Evolutionary conservation across 331 rosid genomes (phyloP).

Genomic region (Arachis monticola): DNA sequence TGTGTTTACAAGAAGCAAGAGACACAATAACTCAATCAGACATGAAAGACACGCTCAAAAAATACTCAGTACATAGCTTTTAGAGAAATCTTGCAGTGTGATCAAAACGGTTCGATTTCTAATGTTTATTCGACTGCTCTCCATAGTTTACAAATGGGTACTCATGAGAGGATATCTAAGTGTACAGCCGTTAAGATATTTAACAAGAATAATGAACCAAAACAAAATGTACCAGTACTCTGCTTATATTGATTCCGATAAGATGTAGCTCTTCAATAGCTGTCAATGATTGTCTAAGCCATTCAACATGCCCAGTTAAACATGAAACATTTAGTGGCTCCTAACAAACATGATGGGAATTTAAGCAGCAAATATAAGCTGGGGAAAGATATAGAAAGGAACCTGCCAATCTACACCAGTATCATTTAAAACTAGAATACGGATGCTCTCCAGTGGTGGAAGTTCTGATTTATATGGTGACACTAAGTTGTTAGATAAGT

Average conservation of each 20-base stretch:
- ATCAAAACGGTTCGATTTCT: slow-evolving; percentile 12
- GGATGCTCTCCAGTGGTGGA: slow-evolving; percentile 60
- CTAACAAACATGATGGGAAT: slow-evolving; percentile 5
- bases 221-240: slow-evolving; percentile 57
- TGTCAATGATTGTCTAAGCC: slow-evolving; percentile 64
- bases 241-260: slow-evolving; percentile 77
- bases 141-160: too few species aligned
- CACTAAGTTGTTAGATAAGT: slow-evolving; percentile 76
- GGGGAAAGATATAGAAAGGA: slow-evolving; percentile 31
- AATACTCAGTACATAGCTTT: not conserved
- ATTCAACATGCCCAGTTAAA: slow-evolving; percentile 68
- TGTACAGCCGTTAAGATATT: too few species aligned
- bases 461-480: slow-evolving; percentile 57
- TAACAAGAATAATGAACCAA: slow-evolving; percentile 23
- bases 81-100: too few species aligned
- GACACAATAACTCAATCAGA: too few species aligned
- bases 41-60: too few species aligned
- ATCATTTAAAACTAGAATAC: slow-evolving; percentile 70
- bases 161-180: too few species aligned
- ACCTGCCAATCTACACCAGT: slow-evolving; percentile 86
- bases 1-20: too few species aligned
- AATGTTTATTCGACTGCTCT: too few species aligned
- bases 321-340: slow-evolving; percentile 34
- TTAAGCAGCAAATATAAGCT: not conserved
- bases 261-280: slow-evolving; percentile 89